Conservation (phyloP, 768 basidiomycete species). For the Glaciozyma martinii region DNA sequence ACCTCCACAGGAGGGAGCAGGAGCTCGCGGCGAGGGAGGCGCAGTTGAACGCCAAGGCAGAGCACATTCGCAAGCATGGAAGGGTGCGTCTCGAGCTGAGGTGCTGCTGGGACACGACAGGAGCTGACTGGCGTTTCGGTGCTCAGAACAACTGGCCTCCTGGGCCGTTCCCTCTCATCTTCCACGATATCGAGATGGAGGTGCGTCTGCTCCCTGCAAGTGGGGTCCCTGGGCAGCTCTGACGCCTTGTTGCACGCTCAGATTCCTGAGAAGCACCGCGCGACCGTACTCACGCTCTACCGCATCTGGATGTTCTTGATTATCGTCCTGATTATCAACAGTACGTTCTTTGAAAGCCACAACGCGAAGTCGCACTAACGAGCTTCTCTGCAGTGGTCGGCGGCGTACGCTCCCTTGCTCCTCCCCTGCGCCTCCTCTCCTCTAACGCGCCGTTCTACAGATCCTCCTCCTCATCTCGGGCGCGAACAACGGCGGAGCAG, state of each 20-base stretch:
- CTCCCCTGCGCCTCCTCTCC: background rate
- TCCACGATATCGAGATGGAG: constrained; percentile 77
- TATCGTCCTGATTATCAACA: constrained; percentile 72
- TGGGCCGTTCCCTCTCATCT: constrained; percentile 81
- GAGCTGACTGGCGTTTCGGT: background rate
- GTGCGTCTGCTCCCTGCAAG: background rate
- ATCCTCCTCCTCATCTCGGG: background rate
- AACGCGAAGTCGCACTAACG: constrained; percentile 64
- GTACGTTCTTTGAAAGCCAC: constrained; percentile 72
- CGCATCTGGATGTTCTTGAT: constrained; percentile 88
- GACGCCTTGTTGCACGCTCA: constrained; percentile 42
- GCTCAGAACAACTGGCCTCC: constrained; percentile 91
- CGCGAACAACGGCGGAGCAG: constrained; percentile 51
- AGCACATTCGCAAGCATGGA: constrained; percentile 51
- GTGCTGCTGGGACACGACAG: background rate
- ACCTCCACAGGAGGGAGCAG: constrained; percentile 65
- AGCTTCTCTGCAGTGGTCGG: background rate
- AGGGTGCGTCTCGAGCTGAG: background rate
- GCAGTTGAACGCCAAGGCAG: constrained; percentile 40
- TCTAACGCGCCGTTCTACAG: background rate
- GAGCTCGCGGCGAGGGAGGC: constrained; percentile 70
- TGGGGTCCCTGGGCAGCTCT: background rate
- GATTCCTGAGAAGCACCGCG: constrained; percentile 70
- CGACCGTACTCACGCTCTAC: constrained; percentile 75
- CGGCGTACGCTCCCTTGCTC: background rate